Percentiles rank a stretch among this genome's conserved stretches.
phyloP scores from a whole-genome alignment of 176 grass and related monocot genomes.

The Raddia guianensis region DNA sequence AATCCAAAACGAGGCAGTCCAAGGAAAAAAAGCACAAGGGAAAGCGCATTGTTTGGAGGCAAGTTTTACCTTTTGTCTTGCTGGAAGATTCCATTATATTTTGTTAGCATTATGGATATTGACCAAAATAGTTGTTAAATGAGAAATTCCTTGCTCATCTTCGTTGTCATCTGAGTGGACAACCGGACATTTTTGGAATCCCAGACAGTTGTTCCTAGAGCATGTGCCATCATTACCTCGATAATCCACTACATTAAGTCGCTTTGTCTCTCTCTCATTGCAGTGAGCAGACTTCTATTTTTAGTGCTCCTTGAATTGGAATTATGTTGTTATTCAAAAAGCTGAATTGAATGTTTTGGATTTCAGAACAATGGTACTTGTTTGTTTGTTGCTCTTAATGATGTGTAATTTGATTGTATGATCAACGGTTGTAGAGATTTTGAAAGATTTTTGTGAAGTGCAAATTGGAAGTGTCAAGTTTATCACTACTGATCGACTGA shows the following conservation, averaged over 20 bases:
- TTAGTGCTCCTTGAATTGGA: not conserved
- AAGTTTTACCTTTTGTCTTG: slow-evolving; percentile 43
- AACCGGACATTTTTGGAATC: not conserved
- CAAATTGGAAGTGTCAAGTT: not conserved
- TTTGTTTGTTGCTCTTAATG: not conserved
- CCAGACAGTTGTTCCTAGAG: slow-evolving; percentile 9
- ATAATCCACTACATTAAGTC: slow-evolving; percentile 2
- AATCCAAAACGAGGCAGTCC: slow-evolving; percentile 76
- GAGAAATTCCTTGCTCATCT: slow-evolving; percentile 11
- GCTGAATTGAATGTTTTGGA: slow-evolving; percentile 2
- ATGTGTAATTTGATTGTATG: slow-evolving; percentile 34
- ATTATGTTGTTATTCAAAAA: slow-evolving; percentile 14
- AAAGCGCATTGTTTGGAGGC: slow-evolving; percentile 68
- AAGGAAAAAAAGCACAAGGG: slow-evolving; percentile 62
- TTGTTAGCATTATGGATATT: slow-evolving; percentile 18
- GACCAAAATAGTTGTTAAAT: not conserved
- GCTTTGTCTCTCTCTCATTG: not conserved
- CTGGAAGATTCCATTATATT: slow-evolving; percentile 29
- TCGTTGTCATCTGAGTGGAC: not conserved
- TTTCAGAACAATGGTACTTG: slow-evolving; percentile 6
- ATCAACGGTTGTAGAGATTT: slow-evolving; percentile 20
- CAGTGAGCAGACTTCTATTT: slow-evolving; percentile 2
- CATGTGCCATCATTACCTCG: not conserved
- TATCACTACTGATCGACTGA: slow-evolving; percentile 18
- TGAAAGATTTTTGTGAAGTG: not conserved